Base-by-base conservation (phyloP, 176 grass and related monocot species). In the Phragmites australis region DNA sequence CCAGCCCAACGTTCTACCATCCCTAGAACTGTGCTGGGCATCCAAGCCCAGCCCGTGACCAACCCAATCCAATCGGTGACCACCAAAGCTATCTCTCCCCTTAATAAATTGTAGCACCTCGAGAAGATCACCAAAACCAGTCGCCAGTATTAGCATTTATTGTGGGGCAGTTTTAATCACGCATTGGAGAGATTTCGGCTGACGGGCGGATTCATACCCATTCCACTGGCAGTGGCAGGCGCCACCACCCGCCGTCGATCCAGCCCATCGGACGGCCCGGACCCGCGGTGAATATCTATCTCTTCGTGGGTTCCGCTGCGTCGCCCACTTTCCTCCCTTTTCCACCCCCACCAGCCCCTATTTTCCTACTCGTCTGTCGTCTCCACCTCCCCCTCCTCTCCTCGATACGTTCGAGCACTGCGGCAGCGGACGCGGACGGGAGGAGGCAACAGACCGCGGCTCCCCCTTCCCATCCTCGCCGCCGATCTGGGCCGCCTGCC, bases 311-410 rank as follows among this genome's bases (percentile, higher is more conserved):
- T 72, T 80, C 59, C 69, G 59, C 67, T 39, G 31, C 64, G 74
- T 84, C 39, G 48, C 61, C 49, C 80, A 65, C 75, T 83, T 79
- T 79, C 75, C 65, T 76, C 72, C 52, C 22, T 62, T 18, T 61
- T 45, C 79, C 64, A 50, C 51, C 70, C 44, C 37, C 78, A 45
- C 23, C 23, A 69, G 1, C 15, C 39, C 68, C n/a, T 41, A 49
- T 66, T 74, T 74, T 59, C 59, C 58, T 70, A 60, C 71, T 23
- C 46, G 17, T 40, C 69, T 23, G 22, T 14, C 68, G 5, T 40
- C 67, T 2, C 4, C 39, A 42, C 18, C n/a, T 30, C 48, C 34
- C 5, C 30, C 52, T 14, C 49, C 58, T 44, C 50, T 62, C 83
- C 73, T 53, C 76, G 77, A 57, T 32, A 21, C 78, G 31, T 39